Base-by-base conservation (phyloP, 164 flowering plant species). In the Brasenia schreberi region DNA sequence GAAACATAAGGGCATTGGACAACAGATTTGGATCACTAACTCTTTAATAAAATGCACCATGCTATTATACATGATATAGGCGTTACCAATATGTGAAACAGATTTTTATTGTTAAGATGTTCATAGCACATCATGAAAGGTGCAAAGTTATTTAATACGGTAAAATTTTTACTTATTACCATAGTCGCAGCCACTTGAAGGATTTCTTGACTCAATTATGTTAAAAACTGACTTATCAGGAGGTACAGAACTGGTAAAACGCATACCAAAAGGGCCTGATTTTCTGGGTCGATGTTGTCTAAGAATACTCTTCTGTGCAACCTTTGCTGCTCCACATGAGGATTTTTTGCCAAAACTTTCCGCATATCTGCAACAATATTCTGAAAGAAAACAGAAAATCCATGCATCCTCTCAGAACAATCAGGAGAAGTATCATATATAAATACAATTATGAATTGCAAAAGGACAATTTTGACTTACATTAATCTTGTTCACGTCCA, bases 321-420 rank as follows among this genome's bases (percentile, higher is more conserved):
- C 77, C 72, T 84, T 78, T 91, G 86, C 74, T 95, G 99, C 80
- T 95, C 99, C 5, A 95, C 88, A 78, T 91, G 99, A 72, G 96
- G 96, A 80, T 91, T 92, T 72, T 95, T 95, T 10, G 96, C 82
- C 86, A 95, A 77, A 58, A 95, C 94, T 78, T 91, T 95, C 52
- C 97, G 97, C 99, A 95, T 91, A 72, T 95, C 96, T 43, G 96
- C 97, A 23, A 95, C 96, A 79, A 91, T 84, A 74, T 53, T 85
- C 99, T 95, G 86, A 67, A 77, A 16, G 64, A 11, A 11, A 61
- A 61, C 39, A 61, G 33, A 61, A 61, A 49, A 6, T 49, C 2
- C 39, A 5, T 49, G 56, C 56, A 9, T 9, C 56, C 16, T 49
- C 39, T 33, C 39, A 33, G 39, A 33, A 33, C 39, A 33, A 33